Evolutionary conservation across 176 grass and related monocot genomes (phyloP).

Genomic region (Microstegium vimineum): DNA sequence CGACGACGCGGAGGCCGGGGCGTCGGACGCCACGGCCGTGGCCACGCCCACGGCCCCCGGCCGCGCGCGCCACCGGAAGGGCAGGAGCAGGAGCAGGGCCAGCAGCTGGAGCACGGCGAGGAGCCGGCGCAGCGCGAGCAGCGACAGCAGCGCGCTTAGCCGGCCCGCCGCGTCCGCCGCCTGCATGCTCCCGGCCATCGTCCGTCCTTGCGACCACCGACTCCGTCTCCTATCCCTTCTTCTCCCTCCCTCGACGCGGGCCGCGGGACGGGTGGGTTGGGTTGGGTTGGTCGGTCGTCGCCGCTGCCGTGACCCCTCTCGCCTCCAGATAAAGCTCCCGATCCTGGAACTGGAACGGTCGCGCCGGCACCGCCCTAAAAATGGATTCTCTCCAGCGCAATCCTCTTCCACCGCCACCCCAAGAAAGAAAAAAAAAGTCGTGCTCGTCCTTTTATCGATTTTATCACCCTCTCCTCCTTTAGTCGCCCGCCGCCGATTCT

Average conservation of each 20-base stretch:
- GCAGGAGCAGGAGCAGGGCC: constrained; percentile 50
- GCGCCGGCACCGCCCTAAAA: constrained; percentile 32
- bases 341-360: not conserved
- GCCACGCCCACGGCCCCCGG: not conserved
- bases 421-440: not conserved
- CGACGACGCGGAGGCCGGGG: constrained; percentile 9
- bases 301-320: not conserved
- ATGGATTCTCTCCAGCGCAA: constrained; percentile 21
- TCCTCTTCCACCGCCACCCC: not conserved
- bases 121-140: constrained; percentile 53
- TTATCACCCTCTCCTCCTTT: not conserved
- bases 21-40: not conserved
- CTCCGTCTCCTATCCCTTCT: not conserved
- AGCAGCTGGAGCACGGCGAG: constrained; percentile 51
- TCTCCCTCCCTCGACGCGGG: not conserved
- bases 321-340: not conserved
- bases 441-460: not conserved
- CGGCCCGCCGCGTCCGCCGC: constrained; percentile 66
- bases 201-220: constrained; percentile 27
- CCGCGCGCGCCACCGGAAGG: constrained; percentile 37
- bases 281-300: not conserved
- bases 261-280: not conserved
- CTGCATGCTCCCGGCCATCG: constrained; percentile 71
- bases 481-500: not conserved
- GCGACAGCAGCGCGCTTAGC: constrained; percentile 57